phyloP scores from a whole-genome alignment of 2,329 filamentous ascomycete species.

The Nemania bipapillata region DNA sequence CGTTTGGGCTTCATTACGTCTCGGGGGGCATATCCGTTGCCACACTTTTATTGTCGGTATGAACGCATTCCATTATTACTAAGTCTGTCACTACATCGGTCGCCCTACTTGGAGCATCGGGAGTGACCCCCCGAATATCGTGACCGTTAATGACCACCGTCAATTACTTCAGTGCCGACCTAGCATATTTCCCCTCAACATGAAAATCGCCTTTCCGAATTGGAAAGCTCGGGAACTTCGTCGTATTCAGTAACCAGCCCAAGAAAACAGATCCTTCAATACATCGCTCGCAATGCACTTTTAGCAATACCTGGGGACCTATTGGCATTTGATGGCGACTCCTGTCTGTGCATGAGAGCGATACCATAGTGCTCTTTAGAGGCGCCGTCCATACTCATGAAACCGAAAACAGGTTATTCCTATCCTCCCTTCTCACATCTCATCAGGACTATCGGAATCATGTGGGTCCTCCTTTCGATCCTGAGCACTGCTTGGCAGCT shows the following conservation, averaged over 20 bases:
- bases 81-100: constrained; percentile 14
- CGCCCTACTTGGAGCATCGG: constrained; percentile 8
- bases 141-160: too few species aligned
- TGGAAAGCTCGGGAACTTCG: background rate
- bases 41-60: constrained; percentile 18
- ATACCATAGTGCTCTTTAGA: background rate
- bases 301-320: background rate
- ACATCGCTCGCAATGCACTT: background rate
- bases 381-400: background rate
- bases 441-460: constrained; percentile 38
- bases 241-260: background rate
- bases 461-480: constrained; percentile 22
- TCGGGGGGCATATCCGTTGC: constrained; percentile 13
- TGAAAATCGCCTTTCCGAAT: background rate
- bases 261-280: background rate
- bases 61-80: constrained; percentile 19
- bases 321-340: background rate
- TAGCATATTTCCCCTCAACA: background rate
- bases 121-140: constrained; percentile 6
- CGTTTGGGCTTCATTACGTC: constrained; percentile 22
- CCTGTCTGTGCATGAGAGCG: background rate
- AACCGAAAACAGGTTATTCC: background rate
- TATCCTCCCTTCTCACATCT: constrained; percentile 22
- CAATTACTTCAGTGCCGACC: background rate
- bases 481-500: background rate